Base-by-base conservation (phyloP, 352 stramenopile species). In the Halophytophthora polymorphica region DNA sequence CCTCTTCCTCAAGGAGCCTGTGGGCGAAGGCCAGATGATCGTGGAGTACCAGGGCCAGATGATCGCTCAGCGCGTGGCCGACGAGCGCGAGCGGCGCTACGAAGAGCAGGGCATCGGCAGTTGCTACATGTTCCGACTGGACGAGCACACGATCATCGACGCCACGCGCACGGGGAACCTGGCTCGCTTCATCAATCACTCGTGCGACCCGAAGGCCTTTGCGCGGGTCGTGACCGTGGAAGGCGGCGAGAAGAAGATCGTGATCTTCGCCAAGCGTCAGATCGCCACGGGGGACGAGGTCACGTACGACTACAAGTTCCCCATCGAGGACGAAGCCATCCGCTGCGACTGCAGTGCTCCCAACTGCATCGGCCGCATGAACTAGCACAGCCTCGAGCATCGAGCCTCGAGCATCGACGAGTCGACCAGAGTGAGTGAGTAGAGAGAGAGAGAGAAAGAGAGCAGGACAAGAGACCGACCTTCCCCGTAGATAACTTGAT, bases 71-170 rank as follows among this genome's bases (percentile, higher is more conserved):
- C 45, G 66, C 13, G 86, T 98, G 21, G 93, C 95, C 0, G 95
- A 98, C 53, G 91, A 92, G 44, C 85, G 95, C 13, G 95, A 98
- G 59, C 81, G 89, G 37, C 71, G 90, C 50, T 98, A 99, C 56
- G 93, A 98, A 57, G 86, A 91, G 36, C 86, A 85, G 56, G 92
- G 90, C 12, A 86, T 98, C 41, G 95, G 95, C 29, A 96, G 83
- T 45, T 98, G 97, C 73, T 99, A 99, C 73, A 98, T 98, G 87
- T 99, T 98, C 71, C 87, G 93, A n/a, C 51, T 98, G 25, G 93
- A 98, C 58, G 78, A 95, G 41, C 75, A 90, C n/a, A 86, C 80
- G 13, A 98, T 98, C 56, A 96, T 98, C 25, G 95, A 98, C 50
- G 93, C 95, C 1, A 98, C 95, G 13, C 83, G 78, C 11, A 92